Base-by-base conservation (phyloP, 2,329 filamentous ascomycete genomes). In the Phyllosticta ampelicida region DNA sequence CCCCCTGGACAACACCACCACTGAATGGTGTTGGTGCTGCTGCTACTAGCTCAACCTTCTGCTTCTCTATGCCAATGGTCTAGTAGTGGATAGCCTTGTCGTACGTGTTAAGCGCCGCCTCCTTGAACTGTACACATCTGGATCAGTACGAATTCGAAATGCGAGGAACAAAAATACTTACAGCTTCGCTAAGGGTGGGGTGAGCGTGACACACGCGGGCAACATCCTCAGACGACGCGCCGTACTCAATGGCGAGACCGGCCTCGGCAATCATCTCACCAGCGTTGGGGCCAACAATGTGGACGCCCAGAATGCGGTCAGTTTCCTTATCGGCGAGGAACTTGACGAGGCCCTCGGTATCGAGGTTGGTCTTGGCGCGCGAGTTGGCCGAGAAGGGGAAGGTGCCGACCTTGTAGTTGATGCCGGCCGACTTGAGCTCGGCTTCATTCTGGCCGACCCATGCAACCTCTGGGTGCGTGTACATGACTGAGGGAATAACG, bases 221-320 rank as follows among this genome's bases (percentile, higher is more conserved):
- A 63, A 73, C 67, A 61, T 73, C 71, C 78, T 99, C 94, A 68
- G 85, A 91, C 64, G 88, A 94, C 28, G 94, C 94, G 64, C 94
- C 94, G 70, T 99, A 99, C 79, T 99, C 94, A 54, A 99, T 80
- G 59, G 94, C 94, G 69, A 99, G 80, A 11, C 91, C 94, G 64
- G 87, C 94, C 79, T 99, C 94, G 1, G 94, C 94, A 78, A 99
- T 96, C 94, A 99, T 97, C 81, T 99, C 94, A 69, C 94, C 94
- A 50, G 94, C 94, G 73, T 94, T 94, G 67, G 94, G 82, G 61
- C 94, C 94, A 67, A 99, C 86, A 74, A 99, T 97, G 81, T 99
- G 94, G 63, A 96, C 86, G 65, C 94, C 94, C 62, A 99, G 80
- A 65, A 99, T 87, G 66, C 94, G 85, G 76, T 99, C 94, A 36